Evolutionary conservation across 2,329 filamentous ascomycete genomes (phyloP).

Genomic region (Aspergillus bombycis): DNA sequence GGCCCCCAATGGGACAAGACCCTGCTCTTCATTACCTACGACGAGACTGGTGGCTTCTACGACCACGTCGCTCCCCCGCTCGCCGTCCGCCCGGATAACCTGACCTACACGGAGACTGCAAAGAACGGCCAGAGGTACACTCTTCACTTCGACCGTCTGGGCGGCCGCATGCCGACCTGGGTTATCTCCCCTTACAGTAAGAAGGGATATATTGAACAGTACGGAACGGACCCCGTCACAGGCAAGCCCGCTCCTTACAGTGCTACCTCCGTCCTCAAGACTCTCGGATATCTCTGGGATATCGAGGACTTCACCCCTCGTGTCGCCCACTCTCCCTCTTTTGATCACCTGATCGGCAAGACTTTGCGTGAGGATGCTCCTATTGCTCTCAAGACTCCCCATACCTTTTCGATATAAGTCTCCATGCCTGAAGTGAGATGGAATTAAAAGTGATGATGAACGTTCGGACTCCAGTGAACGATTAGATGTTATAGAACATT

Average conservation of each 20-base stretch:
- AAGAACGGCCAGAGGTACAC: conserved; percentile 31
- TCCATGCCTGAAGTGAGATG: not conserved
- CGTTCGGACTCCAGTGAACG: not conserved
- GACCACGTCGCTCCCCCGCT: conserved; percentile 42
- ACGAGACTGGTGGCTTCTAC: conserved; percentile 43
- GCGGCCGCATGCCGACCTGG: conserved; percentile 34
- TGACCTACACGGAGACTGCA: conserved; percentile 38
- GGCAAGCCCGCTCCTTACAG: conserved; percentile 32
- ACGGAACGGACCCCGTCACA: conserved; percentile 25
- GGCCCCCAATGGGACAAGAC: conserved; percentile 40
- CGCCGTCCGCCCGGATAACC: conserved; percentile 37
- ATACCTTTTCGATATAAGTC: conserved; percentile 2
- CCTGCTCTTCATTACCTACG: conserved; percentile 42
- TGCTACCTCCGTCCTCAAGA: conserved; percentile 32
- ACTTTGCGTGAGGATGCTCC: conserved; percentile 28
- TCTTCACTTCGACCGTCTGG: conserved; percentile 33
- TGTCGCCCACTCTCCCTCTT: conserved; percentile 31
- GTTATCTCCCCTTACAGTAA: conserved; percentile 35
- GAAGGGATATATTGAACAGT: conserved; percentile 36
- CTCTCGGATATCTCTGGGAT: conserved; percentile 40
- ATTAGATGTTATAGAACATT: not conserved
- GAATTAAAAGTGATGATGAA: not conserved
- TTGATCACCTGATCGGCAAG: conserved; percentile 32
- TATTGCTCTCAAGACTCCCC: not conserved
- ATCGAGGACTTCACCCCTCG: conserved; percentile 37